Conservation (phyloP, 1,284 basidiomycete genomes). For the Peniophora sp. region DNA sequence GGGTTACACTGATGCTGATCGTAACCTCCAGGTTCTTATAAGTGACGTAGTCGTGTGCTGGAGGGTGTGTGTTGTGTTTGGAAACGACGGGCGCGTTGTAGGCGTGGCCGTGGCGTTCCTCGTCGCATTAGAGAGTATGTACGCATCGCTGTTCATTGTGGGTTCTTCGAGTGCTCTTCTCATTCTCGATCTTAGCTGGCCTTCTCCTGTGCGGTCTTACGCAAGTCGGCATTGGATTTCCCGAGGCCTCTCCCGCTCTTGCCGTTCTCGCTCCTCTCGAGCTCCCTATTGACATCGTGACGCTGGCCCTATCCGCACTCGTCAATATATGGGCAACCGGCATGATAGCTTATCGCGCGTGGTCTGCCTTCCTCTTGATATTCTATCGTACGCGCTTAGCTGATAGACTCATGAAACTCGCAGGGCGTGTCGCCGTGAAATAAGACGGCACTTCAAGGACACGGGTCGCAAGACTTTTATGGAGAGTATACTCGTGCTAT, state of each 20-base stretch:
- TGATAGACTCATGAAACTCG: no score
- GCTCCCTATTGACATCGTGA: not conserved
- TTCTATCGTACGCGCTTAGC: no score
- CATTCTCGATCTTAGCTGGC: not conserved
- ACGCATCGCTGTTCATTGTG: not conserved
- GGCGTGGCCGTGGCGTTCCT: not conserved
- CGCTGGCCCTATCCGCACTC: not conserved
- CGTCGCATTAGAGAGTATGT: not conserved
- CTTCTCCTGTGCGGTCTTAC: no score
- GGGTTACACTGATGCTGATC: no score
- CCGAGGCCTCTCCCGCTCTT: no score
- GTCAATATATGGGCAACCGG: not conserved
- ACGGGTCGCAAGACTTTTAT: no score
- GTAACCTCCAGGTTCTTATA: not conserved
- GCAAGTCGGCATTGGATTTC: no score
- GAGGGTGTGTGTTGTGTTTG: not conserved
- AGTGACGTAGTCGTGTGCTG: not conserved
- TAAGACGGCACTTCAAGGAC: no score
- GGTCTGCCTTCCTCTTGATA: not conserved
- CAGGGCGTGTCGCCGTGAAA: no score
- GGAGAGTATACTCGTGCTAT: no score
- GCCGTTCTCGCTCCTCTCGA: not conserved
- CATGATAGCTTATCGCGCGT: not conserved
- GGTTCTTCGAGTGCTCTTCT: not conserved
- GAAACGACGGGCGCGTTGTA: not conserved